These are phyloP conservation scores for Lipomyces chichibuensis DNA, from an alignment of 805 yeast genomes.

Conservation along the genomic window DNA sequence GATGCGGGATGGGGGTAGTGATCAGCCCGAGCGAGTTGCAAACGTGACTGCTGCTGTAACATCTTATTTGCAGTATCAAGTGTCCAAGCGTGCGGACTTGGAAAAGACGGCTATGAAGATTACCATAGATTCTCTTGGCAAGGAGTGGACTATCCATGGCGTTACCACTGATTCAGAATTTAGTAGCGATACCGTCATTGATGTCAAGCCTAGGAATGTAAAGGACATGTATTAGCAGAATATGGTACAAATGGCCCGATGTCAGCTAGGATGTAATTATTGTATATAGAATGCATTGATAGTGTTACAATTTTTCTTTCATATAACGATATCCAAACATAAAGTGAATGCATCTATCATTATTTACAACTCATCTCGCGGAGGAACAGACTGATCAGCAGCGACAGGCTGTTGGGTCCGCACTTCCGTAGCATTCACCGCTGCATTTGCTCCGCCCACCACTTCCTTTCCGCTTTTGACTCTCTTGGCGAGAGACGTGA, in stretches of 20 bases:
- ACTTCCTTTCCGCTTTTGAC: slow-evolving; percentile 26
- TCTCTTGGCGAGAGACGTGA: slow-evolving; percentile 44
- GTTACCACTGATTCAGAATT: slow-evolving; percentile 1
- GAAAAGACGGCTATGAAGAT: slow-evolving; percentile 29
- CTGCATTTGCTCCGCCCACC: slow-evolving; percentile 18
- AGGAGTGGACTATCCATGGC: slow-evolving; percentile 27
- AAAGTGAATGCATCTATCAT: neutral
- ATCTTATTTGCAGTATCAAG: slow-evolving; percentile 14
- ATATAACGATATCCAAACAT: neutral
- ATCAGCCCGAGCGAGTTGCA: slow-evolving; percentile 10
- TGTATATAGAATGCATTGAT: neutral
- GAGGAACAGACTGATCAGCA: neutral
- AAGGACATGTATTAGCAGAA: neutral
- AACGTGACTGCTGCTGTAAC: slow-evolving; percentile 28
- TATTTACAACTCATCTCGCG: slow-evolving; percentile 12
- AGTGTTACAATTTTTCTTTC: neutral
- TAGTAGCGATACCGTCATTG: slow-evolving; percentile 22
- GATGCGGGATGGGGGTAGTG: neutral
- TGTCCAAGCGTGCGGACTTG: slow-evolving; percentile 3
- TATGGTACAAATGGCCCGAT: neutral
- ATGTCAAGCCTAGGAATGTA: slow-evolving; percentile 22
- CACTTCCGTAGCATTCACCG: neutral
- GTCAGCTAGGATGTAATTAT: neutral
- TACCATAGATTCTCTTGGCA: slow-evolving; percentile 14
- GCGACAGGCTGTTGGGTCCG: slow-evolving; percentile 1